Evolutionary conservation across 2,329 filamentous ascomycete genomes (phyloP), one percentile per base, ranked within the genome.

Genomic region (Mariannaea sp.): DNA sequence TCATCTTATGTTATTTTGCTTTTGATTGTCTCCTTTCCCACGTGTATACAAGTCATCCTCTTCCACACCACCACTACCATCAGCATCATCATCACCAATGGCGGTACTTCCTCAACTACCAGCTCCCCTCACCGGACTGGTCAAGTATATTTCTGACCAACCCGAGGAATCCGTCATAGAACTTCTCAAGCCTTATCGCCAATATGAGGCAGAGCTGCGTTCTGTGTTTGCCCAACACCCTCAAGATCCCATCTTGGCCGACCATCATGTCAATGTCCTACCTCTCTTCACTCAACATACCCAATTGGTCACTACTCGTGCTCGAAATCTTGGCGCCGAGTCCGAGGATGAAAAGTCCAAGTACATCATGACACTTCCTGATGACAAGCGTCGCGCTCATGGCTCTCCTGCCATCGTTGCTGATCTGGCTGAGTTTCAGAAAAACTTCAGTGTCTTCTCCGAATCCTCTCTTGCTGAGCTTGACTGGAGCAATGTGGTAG

Each of bases 401-500:
- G 86, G 83, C 5, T 81, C 85, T 1, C 83, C 83, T 3, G 90
- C 90, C 3, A 80, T 89, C 4, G 89, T 92, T 0, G 68, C 78
- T 19, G 80, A 80, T 10, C 68, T 94, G 39, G 78, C 82, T 41
- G 85, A 90, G 24, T 96, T 94, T 63, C 84, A 86, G 67, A 81
- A 83, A 42, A 93, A 94, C 71, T 93, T 96, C 72, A 82, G 82
- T 53, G 69, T 95, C 53, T 96, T 96, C 68, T 91, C 87, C 1
- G 91, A 96, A 71, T 88, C 84, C 2, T 86, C 89, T 0, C 75
- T 95, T 22, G 78, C 79, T 24, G 90, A 93, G 42, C 69, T 95
- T 61, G 84, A 93, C 67, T 95, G 90, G 90, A 84, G 73, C 66
- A 94, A 94, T 68, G 84, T 95, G 13, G 85, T 94, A 13, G 91